Conservation (phyloP, 78 protist species). For the Chrysochromulina parva region DNA sequence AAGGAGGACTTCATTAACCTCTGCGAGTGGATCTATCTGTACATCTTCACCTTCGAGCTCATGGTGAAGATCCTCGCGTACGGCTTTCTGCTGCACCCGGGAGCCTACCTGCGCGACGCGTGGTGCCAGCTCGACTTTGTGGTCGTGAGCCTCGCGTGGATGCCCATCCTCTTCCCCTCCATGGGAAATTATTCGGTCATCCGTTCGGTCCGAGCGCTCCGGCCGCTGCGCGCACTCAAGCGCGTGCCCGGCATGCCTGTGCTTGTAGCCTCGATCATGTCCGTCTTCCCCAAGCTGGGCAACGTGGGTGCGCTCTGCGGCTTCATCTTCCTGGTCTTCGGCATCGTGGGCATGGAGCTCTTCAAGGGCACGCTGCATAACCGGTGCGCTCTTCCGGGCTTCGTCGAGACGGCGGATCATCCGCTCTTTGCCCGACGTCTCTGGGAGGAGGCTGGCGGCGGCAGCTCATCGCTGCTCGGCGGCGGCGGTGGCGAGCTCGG, state of each 20-base stretch:
- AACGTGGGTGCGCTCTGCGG: constrained; percentile 20
- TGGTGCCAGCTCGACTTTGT: constrained; percentile 45
- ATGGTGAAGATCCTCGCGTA: constrained; percentile 14
- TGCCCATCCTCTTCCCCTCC: not conserved
- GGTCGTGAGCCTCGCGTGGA: not conserved
- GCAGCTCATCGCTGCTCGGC: no score
- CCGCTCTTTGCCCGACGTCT: no score
- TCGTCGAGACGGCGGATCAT: no score
- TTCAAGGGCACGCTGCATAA: not conserved
- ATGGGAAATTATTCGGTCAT: not conserved
- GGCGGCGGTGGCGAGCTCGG: no score
- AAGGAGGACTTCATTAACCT: not conserved
- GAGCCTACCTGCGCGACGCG: constrained; percentile 38
- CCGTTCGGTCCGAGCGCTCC: constrained; percentile 50
- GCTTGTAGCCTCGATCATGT: constrained; percentile 23
- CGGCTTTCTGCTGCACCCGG: not conserved
- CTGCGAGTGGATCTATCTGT: not conserved
- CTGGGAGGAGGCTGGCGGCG: no score
- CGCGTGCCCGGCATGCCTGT: constrained; percentile 25
- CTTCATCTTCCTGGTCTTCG: constrained; percentile 24
- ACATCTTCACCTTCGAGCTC: constrained; percentile 11
- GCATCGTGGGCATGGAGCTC: constrained; percentile 40
- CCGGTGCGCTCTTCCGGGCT: no score
- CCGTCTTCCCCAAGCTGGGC: not conserved
- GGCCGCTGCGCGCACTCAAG: constrained; percentile 50